These are phyloP conservation scores for Colletotrichum tropicicola DNA, from an alignment of 2,329 filamentous ascomycete species.

Conservation along the genomic window DNA sequence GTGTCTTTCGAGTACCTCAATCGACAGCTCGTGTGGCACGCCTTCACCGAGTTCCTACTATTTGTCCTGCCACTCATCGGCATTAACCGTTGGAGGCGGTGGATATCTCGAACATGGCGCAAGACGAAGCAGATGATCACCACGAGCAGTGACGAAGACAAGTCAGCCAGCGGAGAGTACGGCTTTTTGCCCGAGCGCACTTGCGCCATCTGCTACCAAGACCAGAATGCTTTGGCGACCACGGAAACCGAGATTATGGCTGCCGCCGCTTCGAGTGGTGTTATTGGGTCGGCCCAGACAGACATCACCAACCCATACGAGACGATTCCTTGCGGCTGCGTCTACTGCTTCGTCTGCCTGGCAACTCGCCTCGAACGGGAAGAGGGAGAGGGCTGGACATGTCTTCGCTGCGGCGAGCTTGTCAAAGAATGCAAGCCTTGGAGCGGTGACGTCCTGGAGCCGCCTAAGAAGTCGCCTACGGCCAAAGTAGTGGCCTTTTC, in stretches of 20 bases:
- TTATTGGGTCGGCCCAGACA: slow-evolving; percentile 87
- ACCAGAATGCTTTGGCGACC: slow-evolving; percentile 79
- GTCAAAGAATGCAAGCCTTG: slow-evolving; percentile 90
- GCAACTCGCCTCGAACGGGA: slow-evolving; percentile 89
- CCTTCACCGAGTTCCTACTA: slow-evolving; percentile 98
- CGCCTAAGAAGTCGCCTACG: slow-evolving; percentile 50
- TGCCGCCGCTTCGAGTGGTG: slow-evolving; percentile 75
- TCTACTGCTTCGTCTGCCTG: slow-evolving; percentile 98
- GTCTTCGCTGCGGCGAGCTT: slow-evolving; percentile 85
- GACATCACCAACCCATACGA: slow-evolving; percentile 98
- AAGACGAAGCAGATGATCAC: slow-evolving; percentile 75
- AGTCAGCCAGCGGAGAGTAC: slow-evolving; percentile 74
- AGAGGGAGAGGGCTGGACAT: slow-evolving; percentile 94
- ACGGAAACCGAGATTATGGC: slow-evolving; percentile 82
- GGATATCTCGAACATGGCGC: slow-evolving; percentile 87
- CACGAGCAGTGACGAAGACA: slow-evolving; percentile 54
- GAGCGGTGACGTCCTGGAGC: slow-evolving; percentile 86
- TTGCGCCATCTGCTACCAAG: slow-evolving; percentile 96
- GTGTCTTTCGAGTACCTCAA: slow-evolving; percentile 99
- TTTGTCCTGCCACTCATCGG: slow-evolving; percentile 97
- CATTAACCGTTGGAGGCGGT: slow-evolving; percentile 90
- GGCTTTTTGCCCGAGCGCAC: slow-evolving; percentile 91
- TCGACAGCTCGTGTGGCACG: slow-evolving; percentile 97
- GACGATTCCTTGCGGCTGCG: slow-evolving; percentile 85
- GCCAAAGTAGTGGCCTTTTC: slow-evolving; percentile 71